Percentiles rank a stretch among this genome's conserved stretches.
Conservation (phyloP, 2,329 filamentous ascomycete species). For the Trichoderma oligosporum region DNA sequence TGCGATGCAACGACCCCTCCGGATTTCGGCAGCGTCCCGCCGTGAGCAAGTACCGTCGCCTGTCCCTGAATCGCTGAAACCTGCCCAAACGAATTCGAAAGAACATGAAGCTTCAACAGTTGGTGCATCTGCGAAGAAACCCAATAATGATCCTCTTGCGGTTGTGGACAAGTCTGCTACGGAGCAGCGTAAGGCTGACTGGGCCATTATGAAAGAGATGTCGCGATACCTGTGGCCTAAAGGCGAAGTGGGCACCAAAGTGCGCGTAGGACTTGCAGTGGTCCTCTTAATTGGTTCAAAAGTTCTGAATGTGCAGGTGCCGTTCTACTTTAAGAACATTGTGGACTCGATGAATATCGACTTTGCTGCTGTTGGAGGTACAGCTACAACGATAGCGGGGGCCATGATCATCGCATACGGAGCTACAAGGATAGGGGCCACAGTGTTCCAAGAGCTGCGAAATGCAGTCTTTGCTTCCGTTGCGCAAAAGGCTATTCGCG, state of each 20-base stretch:
- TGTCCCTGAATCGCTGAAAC: conserved; percentile 20
- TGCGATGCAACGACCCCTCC: conserved; percentile 28
- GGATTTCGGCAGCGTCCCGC: conserved; percentile 31
- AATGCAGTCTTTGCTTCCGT: conserved; percentile 97
- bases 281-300: conserved; percentile 83
- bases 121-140: conserved; percentile 20
- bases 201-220: conserved; percentile 99
- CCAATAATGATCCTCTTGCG: conserved; percentile 33
- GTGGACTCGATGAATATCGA: conserved; percentile 98
- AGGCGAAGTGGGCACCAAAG: conserved; percentile 66
- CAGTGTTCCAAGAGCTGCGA: conserved; percentile 85
- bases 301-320: conserved; percentile 93
- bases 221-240: conserved; percentile 94
- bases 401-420: conserved; percentile 94
- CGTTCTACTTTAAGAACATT: conserved; percentile 98
- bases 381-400: conserved; percentile 81
- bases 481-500: conserved; percentile 91
- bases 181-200: conserved; percentile 93
- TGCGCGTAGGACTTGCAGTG: conserved; percentile 82
- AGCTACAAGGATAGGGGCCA: conserved; percentile 79
- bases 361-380: conserved; percentile 79
- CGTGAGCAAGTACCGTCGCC: conserved; percentile 26
- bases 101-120: not conserved
- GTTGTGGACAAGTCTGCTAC: conserved; percentile 54
- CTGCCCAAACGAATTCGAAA: conserved; percentile 22